These are phyloP conservation scores for Ustilago nuda DNA, from an alignment of 1,284 basidiomycete genomes.

Conservation along the genomic window DNA sequence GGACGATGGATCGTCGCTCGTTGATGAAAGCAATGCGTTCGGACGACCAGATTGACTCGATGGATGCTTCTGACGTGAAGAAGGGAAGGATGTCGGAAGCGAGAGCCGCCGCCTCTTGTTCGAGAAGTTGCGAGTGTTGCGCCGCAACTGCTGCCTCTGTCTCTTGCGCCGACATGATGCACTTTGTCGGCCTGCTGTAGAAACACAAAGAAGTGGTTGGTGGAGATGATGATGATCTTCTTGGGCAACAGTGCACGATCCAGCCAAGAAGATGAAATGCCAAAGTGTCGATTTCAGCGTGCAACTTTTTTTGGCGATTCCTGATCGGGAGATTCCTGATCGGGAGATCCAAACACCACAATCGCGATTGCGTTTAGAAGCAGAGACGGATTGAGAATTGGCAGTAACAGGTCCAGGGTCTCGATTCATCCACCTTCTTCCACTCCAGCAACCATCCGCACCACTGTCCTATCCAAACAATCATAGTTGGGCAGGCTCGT, in stretches of 20 bases:
- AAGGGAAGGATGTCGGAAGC: conserved; percentile 37
- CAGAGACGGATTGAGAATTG: not conserved
- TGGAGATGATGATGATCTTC: conserved; percentile 1
- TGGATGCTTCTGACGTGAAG: conserved; percentile 30
- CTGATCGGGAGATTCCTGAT: not conserved
- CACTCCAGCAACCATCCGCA: not conserved
- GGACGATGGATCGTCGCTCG: conserved; percentile 16
- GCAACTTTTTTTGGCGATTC: conserved; percentile 1
- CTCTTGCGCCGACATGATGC: conserved; percentile 21
- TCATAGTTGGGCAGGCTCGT: too few species aligned
- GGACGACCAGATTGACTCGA: conserved; percentile 32
- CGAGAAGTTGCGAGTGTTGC: conserved; percentile 16
- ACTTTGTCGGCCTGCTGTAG: not conserved
- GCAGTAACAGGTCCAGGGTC: conserved; percentile 1
- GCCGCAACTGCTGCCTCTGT: conserved; percentile 2
- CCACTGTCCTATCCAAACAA: too few species aligned
- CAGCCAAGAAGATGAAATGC: not conserved
- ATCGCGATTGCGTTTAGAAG: not conserved
- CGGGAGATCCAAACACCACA: not conserved
- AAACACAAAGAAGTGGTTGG: not conserved
- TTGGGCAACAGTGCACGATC: conserved; percentile 9
- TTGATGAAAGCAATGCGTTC: conserved; percentile 21
- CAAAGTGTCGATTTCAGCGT: not conserved
- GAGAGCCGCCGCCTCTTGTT: conserved; percentile 34
- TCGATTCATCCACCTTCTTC: not conserved